phyloP scores from a whole-genome alignment of 768 basidiomycete genomes.

The Bullera alba region DNA sequence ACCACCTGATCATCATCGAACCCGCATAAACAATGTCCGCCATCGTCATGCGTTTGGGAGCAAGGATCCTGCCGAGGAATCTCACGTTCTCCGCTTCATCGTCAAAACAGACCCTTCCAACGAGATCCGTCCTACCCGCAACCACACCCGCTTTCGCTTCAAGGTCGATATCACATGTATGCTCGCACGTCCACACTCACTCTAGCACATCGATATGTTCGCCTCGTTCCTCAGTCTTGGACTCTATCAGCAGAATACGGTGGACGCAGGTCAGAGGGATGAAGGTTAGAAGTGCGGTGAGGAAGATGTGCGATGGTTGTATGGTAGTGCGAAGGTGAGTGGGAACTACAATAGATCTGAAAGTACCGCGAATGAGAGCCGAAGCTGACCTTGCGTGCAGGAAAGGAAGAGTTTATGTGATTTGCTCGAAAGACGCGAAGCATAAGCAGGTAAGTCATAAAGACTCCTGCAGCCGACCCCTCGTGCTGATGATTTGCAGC shows the following conservation, averaged over 20 bases:
- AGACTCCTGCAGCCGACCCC: background rate
- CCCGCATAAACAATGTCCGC: too few relatives aligned
- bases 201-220: background rate
- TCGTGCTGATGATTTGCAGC: conserved; percentile 4
- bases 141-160: background rate
- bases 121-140: background rate
- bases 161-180: background rate
- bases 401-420: conserved; percentile 84
- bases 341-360: background rate
- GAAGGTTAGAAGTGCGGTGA: conserved; percentile 94
- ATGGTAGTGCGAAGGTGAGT: conserved; percentile 60
- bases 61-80: too few relatives aligned
- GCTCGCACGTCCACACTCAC: background rate
- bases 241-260: background rate
- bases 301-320: conserved; percentile 91
- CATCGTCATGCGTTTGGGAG: too few relatives aligned
- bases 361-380: too few relatives aligned
- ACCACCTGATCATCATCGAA: too few relatives aligned
- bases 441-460: conserved; percentile 73
- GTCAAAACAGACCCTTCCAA: background rate
- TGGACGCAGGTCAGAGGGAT: conserved; percentile 55
- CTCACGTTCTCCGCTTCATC: too few relatives aligned
- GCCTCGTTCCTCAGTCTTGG: background rate
- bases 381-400: conserved; percentile 48
- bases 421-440: conserved; percentile 89